Percentiles rank a stretch among this genome's conserved stretches.
These are phyloP conservation scores for Aspergillus sojae DNA, from an alignment of 2,329 filamentous ascomycete species.

Conservation along the genomic window DNA sequence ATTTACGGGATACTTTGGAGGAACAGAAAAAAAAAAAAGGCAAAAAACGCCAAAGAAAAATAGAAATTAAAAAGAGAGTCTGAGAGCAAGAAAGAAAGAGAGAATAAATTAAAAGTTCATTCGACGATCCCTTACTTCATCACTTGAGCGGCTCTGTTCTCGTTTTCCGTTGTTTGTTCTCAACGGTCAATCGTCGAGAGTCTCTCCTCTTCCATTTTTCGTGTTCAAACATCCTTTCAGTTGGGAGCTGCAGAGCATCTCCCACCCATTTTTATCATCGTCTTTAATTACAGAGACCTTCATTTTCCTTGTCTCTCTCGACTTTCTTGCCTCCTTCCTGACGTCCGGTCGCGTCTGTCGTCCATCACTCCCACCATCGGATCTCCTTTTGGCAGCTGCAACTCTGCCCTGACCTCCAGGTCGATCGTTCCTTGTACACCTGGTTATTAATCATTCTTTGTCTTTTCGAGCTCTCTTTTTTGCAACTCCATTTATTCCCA, in stretches of 20 bases:
- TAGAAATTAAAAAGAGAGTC: conserved; percentile 12
- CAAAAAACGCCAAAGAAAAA: conserved; percentile 17
- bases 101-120: conserved; percentile 5
- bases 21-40: conserved; percentile 14
- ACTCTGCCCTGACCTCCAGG: conserved; percentile 17
- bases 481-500: conserved; percentile 7
- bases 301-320: conserved; percentile 21
- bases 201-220: conserved; percentile 19
- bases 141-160: conserved; percentile 16
- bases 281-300: conserved; percentile 21
- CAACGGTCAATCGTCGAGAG: conserved; percentile 10
- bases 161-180: conserved; percentile 16
- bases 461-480: conserved; percentile 10
- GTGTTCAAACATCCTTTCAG: conserved; percentile 25
- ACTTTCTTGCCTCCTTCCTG: conserved; percentile 23
- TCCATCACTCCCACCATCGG: conserved; percentile 21
- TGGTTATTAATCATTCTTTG: conserved; percentile 23
- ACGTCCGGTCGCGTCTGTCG: conserved; percentile 27
- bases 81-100: conserved; percentile 11
- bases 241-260: conserved; percentile 44
- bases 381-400: conserved; percentile 9
- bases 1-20: conserved; percentile 27
- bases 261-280: conserved; percentile 24
- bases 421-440: conserved; percentile 22
- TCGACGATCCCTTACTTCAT: conserved; percentile 14